Conservation (phyloP, 208 protist genomes). For the Trichomonas tenax region DNA sequence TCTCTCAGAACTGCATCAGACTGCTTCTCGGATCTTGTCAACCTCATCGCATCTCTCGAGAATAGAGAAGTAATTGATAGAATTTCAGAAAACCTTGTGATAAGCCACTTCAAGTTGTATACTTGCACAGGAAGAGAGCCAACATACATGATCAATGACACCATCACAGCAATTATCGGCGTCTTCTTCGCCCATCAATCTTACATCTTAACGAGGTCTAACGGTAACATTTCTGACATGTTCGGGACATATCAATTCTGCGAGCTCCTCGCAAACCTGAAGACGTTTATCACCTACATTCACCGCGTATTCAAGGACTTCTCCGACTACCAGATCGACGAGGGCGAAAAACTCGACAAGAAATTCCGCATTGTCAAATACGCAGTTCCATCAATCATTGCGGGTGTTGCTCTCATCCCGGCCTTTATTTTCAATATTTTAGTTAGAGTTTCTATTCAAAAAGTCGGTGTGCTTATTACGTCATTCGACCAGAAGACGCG, state of each 20-base stretch:
- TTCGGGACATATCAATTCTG: neutral
- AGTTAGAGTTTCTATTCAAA: neutral
- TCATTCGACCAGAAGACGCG: neutral
- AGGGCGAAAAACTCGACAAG: neutral
- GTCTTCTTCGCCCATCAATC: too few relatives aligned
- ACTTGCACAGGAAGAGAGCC: too few relatives aligned
- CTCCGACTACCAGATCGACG: neutral
- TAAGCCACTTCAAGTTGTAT: too few relatives aligned
- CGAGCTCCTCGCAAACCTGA: neutral
- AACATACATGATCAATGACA: too few relatives aligned
- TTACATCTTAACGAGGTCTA: too few relatives aligned
- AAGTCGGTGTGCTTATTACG: neutral
- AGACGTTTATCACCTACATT: neutral
- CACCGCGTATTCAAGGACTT: neutral
- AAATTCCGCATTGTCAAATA: neutral
- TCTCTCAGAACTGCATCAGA: neutral
- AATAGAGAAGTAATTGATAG: too few relatives aligned
- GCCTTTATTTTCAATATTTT: neutral
- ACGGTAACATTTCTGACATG: too few relatives aligned
- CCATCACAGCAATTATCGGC: too few relatives aligned
- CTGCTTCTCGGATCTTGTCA: neutral
- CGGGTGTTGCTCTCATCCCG: neutral
- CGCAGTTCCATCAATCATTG: neutral
- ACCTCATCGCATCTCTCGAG: neutral
- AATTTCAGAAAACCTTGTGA: too few relatives aligned